phyloP scores from a whole-genome alignment of 768 basidiomycete genomes.

The Tricholoma hemisulphureum region DNA sequence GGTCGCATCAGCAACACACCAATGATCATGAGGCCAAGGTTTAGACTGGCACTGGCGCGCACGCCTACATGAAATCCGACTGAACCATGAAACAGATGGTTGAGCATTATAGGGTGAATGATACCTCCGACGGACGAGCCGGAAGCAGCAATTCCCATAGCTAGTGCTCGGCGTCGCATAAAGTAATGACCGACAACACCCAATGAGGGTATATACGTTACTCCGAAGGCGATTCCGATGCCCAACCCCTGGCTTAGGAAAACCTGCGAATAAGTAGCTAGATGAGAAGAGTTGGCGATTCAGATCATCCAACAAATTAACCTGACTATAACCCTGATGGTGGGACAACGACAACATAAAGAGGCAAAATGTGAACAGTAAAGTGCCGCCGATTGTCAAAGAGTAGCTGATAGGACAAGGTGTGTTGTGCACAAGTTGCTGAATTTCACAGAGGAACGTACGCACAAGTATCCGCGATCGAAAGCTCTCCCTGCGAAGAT shows the following conservation, averaged over 20 bases:
- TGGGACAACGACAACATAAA: background rate
- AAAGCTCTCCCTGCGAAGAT: conserved; percentile 46
- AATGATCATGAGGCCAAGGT: conserved; percentile 26
- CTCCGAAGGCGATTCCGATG: conserved; percentile 43
- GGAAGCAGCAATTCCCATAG: conserved; percentile 44
- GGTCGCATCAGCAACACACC: conserved; percentile 34
- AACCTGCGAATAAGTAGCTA: conserved; percentile 19
- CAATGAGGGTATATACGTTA: conserved; percentile 44
- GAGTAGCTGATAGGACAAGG: conserved; percentile 12
- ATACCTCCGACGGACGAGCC: conserved; percentile 32
- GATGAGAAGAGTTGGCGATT: background rate
- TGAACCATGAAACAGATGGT: conserved; percentile 39
- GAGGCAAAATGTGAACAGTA: conserved; percentile 24
- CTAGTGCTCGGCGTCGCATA: conserved; percentile 38
- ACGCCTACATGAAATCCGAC: conserved; percentile 49
- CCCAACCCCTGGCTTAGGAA: conserved; percentile 51
- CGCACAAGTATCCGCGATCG: conserved; percentile 51
- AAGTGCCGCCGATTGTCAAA: conserved; percentile 18
- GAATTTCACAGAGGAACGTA: background rate
- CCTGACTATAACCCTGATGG: background rate
- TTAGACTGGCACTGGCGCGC: conserved; percentile 40
- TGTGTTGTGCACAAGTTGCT: background rate
- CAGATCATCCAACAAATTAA: background rate
- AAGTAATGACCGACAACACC: conserved; percentile 48
- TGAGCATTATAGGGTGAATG: conserved; percentile 52